These are phyloP conservation scores for Phytopythium montanum DNA, from an alignment of 352 stramenopile species.

Conservation along the genomic window DNA sequence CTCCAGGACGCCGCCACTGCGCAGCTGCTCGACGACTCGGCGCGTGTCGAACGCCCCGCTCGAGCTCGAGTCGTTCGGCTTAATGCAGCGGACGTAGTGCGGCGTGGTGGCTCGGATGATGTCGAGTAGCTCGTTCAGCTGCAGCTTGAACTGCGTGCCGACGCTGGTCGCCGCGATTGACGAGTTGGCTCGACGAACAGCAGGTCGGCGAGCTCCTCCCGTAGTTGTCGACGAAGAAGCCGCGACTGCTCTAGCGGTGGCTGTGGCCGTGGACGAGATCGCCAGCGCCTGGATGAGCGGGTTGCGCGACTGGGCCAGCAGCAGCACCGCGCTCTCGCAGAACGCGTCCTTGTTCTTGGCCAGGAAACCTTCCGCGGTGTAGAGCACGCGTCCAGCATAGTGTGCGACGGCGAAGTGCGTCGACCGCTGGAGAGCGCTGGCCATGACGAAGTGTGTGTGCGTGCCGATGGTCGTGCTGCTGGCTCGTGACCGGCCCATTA, in stretches of 20 bases:
- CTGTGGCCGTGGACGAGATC: conserved; percentile 7
- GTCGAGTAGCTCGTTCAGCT: conserved; percentile 92
- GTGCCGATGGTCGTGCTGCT: conserved; percentile 30
- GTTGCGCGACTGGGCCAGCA: conserved; percentile 53
- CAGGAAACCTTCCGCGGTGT: conserved; percentile 76
- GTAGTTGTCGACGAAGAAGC: not conserved
- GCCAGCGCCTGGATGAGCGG: conserved; percentile 64
- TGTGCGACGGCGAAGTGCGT: conserved; percentile 84
- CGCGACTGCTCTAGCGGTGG: not conserved
- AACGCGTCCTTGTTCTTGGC: conserved; percentile 92
- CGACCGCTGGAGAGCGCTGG: conserved; percentile 40
- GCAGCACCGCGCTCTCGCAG: conserved; percentile 54
- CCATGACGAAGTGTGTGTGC: conserved; percentile 53
- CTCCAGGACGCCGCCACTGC: conserved; percentile 84
- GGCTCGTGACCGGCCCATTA: not conserved
- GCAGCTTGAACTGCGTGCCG: conserved; percentile 92
- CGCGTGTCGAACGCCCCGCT: conserved; percentile 68
- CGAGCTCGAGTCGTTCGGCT: conserved; percentile 93
- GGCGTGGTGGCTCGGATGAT: conserved; percentile 93
- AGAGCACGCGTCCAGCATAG: conserved; percentile 82
- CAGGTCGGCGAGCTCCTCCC: conserved; percentile 11
- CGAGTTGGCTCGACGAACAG: conserved; percentile 43
- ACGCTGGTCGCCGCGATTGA: conserved; percentile 67
- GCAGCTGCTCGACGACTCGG: conserved; percentile 82
- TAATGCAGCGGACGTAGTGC: conserved; percentile 99